phyloP scores from a whole-genome alignment of 2,329 filamentous ascomycete genomes.

The Colletotrichum sp. region DNA sequence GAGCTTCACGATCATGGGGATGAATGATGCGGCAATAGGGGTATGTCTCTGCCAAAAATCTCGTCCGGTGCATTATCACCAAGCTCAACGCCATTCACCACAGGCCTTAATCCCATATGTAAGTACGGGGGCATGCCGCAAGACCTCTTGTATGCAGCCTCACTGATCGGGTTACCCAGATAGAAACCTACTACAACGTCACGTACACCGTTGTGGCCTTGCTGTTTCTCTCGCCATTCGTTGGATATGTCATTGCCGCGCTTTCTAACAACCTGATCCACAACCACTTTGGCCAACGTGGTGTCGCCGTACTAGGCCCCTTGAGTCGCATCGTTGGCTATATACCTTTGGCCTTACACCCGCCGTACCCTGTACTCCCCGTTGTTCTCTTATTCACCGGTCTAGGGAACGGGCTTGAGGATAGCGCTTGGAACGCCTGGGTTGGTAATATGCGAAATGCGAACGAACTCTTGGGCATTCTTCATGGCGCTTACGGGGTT shows the following conservation, averaged over 20 bases:
- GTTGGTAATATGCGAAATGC: conserved; percentile 73
- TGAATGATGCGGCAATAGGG: conserved; percentile 71
- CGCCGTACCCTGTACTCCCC: conserved; percentile 71
- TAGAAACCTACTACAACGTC: conserved; percentile 63
- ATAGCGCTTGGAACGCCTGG: conserved; percentile 64
- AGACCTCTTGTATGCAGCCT: neutral
- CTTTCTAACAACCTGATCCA: conserved; percentile 70
- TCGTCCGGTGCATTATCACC: neutral
- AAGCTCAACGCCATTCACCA: neutral
- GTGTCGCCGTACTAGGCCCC: conserved; percentile 71
- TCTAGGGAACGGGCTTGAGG: conserved; percentile 74
- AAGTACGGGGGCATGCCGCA: neutral
- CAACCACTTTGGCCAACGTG: conserved; percentile 70
- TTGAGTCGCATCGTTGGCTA: conserved; percentile 69
- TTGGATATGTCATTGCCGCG: conserved; percentile 68
- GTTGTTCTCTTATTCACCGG: conserved; percentile 69
- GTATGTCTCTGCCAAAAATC: conserved; percentile 46
- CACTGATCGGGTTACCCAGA: neutral
- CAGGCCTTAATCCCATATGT: neutral
- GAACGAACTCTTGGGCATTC: conserved; percentile 75
- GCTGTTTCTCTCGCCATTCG: conserved; percentile 69
- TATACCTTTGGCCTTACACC: conserved; percentile 68
- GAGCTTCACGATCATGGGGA: conserved; percentile 68
- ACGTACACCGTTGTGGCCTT: conserved; percentile 68
- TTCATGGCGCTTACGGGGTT: conserved; percentile 75